These are phyloP conservation scores for Populus deltoides DNA, from an alignment of 345 rosid species.

Conservation along the genomic window DNA sequence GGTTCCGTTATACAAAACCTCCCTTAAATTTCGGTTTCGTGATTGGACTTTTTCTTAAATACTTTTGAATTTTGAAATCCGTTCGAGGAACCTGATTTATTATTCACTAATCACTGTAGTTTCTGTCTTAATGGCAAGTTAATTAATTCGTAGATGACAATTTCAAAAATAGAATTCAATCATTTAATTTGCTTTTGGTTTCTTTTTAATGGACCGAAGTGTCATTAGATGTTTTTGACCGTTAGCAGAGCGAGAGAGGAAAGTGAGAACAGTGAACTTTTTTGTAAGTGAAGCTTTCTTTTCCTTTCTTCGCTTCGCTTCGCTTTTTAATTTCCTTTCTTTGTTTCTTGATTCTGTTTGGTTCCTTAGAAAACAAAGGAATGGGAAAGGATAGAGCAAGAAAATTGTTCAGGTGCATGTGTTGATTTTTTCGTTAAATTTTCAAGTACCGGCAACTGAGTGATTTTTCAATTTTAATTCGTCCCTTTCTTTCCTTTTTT, in stretches of 20 bases:
- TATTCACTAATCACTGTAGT: not conserved
- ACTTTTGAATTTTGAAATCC: constrained; percentile 23
- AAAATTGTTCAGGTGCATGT: not conserved
- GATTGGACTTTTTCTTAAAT: constrained; percentile 12
- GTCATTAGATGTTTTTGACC: constrained; percentile 19
- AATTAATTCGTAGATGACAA: constrained; percentile 12
- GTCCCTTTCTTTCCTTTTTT: not conserved
- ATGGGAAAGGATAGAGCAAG: not conserved
- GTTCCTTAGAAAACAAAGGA: constrained; percentile 27
- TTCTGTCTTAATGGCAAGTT: constrained; percentile 39
- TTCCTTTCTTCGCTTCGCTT: not conserved
- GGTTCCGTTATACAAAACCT: not conserved
- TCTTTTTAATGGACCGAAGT: constrained; percentile 13
- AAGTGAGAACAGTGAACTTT: constrained; percentile 4
- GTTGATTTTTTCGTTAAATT: not conserved
- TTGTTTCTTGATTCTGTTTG: constrained; percentile 27
- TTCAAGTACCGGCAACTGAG: not conserved
- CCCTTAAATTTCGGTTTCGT: constrained; percentile 28
- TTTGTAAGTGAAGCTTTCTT: constrained; percentile 4
- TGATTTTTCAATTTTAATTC: not conserved
- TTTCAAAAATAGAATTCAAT: not conserved
- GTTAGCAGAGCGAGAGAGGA: constrained; percentile 14
- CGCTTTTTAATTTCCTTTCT: not conserved
- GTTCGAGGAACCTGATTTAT: not conserved
- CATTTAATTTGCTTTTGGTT: not conserved